Conservation (phyloP, 2,329 filamentous ascomycete genomes). For the Phoma sp. region DNA sequence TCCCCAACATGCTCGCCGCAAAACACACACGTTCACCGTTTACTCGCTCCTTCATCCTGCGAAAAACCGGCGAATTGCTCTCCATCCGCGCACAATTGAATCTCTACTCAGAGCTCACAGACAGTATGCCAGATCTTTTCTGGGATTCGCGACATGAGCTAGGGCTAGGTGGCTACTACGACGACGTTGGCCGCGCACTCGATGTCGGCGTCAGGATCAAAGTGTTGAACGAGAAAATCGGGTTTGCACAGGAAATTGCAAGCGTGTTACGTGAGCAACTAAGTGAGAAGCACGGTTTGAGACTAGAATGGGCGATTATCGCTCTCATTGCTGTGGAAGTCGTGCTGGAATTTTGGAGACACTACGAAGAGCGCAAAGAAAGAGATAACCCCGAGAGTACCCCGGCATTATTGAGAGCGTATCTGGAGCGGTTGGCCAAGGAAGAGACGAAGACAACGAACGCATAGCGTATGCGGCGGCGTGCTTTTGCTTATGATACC, state of each 20-base stretch:
- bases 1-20: constrained; percentile 77
- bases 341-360: constrained; percentile 78
- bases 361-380: constrained; percentile 68
- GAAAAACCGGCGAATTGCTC: constrained; percentile 91
- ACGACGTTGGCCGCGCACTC: constrained; percentile 86
- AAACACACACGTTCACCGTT: constrained; percentile 62
- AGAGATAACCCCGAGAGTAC: constrained; percentile 51
- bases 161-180: constrained; percentile 91
- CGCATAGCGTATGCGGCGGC: neutral
- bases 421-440: constrained; percentile 29
- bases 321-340: constrained; percentile 92
- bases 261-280: constrained; percentile 85
- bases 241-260: constrained; percentile 95
- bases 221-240: constrained; percentile 94
- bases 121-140: constrained; percentile 93
- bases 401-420: constrained; percentile 49
- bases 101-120: constrained; percentile 94
- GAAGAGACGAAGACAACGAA: neutral
- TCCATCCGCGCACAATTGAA: constrained; percentile 91
- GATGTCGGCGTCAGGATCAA: constrained; percentile 92
- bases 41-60: constrained; percentile 79
- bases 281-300: constrained; percentile 86
- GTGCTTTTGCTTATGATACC: constrained; percentile 26
- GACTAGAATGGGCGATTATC: constrained; percentile 96
- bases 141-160: constrained; percentile 93